Conservation (phyloP, 2,329 filamentous ascomycete genomes). For the Calonectria pteridis region DNA sequence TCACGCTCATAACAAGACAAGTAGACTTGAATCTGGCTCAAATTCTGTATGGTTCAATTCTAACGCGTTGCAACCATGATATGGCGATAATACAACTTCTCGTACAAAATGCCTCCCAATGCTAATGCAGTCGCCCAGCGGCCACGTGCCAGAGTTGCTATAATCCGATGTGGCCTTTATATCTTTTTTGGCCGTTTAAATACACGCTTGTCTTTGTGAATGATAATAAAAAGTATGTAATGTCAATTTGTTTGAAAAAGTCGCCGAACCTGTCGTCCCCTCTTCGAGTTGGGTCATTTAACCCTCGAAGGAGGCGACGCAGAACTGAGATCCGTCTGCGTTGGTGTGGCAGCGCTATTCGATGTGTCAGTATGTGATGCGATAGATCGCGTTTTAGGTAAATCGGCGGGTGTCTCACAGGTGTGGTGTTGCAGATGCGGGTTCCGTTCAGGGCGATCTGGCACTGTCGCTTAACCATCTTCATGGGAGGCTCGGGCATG, state of each 20-base stretch:
- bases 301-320: conserved; percentile 3
- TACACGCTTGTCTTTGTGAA: conserved; percentile 1
- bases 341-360: background rate
- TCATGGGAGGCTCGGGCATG: background rate
- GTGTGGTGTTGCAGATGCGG: conserved; percentile 1
- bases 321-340: conserved; percentile 5
- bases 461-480: conserved; percentile 5
- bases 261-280: background rate
- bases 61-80: background rate
- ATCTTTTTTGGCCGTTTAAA: background rate
- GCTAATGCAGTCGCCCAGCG: conserved; percentile 3
- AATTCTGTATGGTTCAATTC: background rate
- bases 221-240: background rate
- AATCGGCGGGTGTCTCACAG: background rate
- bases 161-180: background rate
- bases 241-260: background rate
- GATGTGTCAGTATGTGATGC: background rate
- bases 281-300: background rate
- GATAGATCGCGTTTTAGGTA: background rate
- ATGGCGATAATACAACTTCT: background rate
- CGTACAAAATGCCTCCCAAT: conserved; percentile 5
- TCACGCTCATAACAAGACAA: background rate
- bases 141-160: background rate
- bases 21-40: background rate
- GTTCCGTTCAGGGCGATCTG: background rate